Base-by-base conservation (phyloP, 164 flowering plant species). In the Houttuynia cordata region DNA sequence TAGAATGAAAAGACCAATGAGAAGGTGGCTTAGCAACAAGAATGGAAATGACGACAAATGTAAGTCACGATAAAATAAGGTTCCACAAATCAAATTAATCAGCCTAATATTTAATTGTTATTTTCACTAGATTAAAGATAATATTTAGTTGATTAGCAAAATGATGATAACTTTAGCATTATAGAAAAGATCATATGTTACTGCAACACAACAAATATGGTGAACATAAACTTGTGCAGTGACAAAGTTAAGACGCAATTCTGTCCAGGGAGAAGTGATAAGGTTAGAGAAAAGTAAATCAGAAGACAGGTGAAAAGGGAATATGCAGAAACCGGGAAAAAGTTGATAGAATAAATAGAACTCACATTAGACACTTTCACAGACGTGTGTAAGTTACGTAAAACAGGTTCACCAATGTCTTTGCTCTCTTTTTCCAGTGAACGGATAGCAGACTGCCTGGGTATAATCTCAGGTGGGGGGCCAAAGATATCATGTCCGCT, bases 401-500 rank as follows among this genome's bases (percentile, higher is more conserved):
- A 71, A 39, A 81, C 75, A 55, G 90, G 75, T 68, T 89, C 96
- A 49, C 78, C 89, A 53, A 77, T 68, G 56, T 80, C 81, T 51
- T 73, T 73, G 76, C 75, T 78, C 63, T 84, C 96, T 56, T 75
- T 78, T 0, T 76, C 86, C 68, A 73, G 64, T 22, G 87, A 66
- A 15, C 79, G 86, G 19, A 83, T 79, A 54, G 79, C 71, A 20
- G 68, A 59, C 10, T 90, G 77, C 40, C 86, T 78, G 3, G 87
- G 77, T 58, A 71, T 60, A 63, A 82, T 82, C 74, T 90, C 97
- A 0, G 95, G 89, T 62, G 97, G 89, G 14, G 95, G 88, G 0
- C 80, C 95, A 69, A 94, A 94, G 24, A 94, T 94, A 71, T 94
- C 83, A 64, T 88, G 84, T 24, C 99, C 97, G 73, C 88, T 86